These are phyloP conservation scores for Trametes villosa DNA, from an alignment of 768 basidiomycete species.

Conservation along the genomic window DNA sequence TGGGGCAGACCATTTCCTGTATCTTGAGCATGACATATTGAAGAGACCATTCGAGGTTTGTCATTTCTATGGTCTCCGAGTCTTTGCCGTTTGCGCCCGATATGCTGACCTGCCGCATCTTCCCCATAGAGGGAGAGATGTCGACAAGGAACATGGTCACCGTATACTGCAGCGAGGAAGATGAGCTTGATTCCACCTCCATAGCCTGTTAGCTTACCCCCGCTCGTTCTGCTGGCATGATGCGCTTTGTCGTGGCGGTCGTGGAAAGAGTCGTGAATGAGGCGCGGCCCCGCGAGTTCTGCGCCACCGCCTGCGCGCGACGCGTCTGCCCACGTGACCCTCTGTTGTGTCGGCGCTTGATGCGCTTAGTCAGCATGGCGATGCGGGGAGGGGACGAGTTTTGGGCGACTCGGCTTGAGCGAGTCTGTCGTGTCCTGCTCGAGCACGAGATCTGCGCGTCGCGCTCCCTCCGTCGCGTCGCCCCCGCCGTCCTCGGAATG, in stretches of 20 bases:
- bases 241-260: slow-evolving; percentile 18
- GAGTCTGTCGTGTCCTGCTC: slow-evolving; percentile 13
- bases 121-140: slow-evolving; percentile 85
- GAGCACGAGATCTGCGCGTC: slow-evolving; percentile 41
- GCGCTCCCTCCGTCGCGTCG: slow-evolving; percentile 19
- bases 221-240: slow-evolving; percentile 78
- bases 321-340: slow-evolving; percentile 28
- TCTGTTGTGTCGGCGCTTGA: background rate
- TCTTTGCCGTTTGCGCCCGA: slow-evolving; percentile 55
- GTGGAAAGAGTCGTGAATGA: background rate
- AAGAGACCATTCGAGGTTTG: slow-evolving; percentile 80
- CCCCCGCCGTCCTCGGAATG: slow-evolving; percentile 25
- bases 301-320: slow-evolving; percentile 15
- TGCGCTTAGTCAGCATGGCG: slow-evolving; percentile 17
- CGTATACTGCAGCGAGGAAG: slow-evolving; percentile 59
- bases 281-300: slow-evolving; percentile 2
- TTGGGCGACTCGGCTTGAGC: slow-evolving; percentile 17
- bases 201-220: slow-evolving; percentile 53
- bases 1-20: slow-evolving; percentile 78
- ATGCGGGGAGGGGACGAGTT: background rate
- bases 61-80: slow-evolving; percentile 57
- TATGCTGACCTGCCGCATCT: slow-evolving; percentile 57
- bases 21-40: slow-evolving; percentile 90
- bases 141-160: slow-evolving; percentile 92
- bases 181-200: no score